These are phyloP conservation scores for Tagetes erecta DNA, from an alignment of 129 eudicot species.

Conservation along the genomic window DNA sequence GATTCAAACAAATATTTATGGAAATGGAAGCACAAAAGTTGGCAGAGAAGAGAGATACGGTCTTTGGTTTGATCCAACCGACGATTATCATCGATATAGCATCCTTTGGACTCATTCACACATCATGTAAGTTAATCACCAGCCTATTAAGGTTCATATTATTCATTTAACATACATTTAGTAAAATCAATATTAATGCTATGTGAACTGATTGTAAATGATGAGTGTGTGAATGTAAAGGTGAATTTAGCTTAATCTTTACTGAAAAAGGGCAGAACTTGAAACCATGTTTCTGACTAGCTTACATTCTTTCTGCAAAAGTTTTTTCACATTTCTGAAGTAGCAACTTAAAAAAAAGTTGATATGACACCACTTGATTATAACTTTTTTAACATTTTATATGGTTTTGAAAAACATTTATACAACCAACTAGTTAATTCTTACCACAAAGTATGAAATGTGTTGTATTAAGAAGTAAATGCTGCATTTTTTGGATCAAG, in stretches of 20 bases:
- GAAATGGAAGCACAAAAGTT: conserved; percentile 88
- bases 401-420: background rate
- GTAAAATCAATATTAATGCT: background rate
- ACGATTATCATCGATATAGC: conserved; percentile 86
- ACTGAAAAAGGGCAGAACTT: conserved; percentile 24
- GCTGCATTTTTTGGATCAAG: too few species aligned
- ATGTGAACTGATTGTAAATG: background rate
- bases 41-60: conserved; percentile 96
- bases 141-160: background rate
- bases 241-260: background rate
- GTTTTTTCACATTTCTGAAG: conserved; percentile 30
- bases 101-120: conserved; percentile 77
- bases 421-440: background rate
- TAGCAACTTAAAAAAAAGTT: conserved; percentile 1
- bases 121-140: conserved; percentile 62
- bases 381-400: background rate
- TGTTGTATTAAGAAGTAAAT: too few species aligned
- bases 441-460: background rate
- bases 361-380: conserved; percentile 21
- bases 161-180: background rate
- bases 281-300: conserved; percentile 18
- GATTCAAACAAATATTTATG: conserved; percentile 88
- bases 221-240: background rate
- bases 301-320: conserved; percentile 39
- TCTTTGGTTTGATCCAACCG: conserved; percentile 91